Evolutionary conservation across 2,329 filamentous ascomycete genomes (phyloP).

Genomic region (Fusarium chaquense): DNA sequence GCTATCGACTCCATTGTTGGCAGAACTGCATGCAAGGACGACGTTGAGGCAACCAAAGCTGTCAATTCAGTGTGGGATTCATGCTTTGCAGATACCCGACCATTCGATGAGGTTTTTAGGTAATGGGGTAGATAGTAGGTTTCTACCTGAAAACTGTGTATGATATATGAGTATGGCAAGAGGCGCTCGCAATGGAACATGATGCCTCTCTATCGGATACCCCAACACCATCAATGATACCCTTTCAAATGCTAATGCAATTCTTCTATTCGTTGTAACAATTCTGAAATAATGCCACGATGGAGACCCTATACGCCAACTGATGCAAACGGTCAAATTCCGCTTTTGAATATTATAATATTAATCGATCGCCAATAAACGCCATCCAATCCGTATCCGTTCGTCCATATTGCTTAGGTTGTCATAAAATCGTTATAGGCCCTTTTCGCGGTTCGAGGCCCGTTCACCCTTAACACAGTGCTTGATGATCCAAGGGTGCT

Average conservation of each 20-base stretch:
- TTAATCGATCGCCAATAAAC: conserved; percentile 39
- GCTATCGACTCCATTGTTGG: conserved; percentile 84
- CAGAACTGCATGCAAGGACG: conserved; percentile 83
- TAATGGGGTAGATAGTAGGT: conserved; percentile 53
- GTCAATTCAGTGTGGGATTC: conserved; percentile 99
- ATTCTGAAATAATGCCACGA: conserved; percentile 34
- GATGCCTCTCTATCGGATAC: conserved; percentile 32
- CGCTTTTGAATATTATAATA: conserved; percentile 28
- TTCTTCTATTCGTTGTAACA: conserved; percentile 29
- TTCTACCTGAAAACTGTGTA: conserved; percentile 38
- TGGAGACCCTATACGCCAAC: conserved; percentile 48
- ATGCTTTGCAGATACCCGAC: conserved; percentile 92
- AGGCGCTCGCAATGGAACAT: conserved; percentile 26
- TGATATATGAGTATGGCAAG: conserved; percentile 33
- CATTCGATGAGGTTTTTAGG: conserved; percentile 96
- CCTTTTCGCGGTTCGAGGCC: conserved; percentile 63
- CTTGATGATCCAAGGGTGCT: conserved; percentile 96
- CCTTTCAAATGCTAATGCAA: conserved; percentile 33
- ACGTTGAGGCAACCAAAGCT: conserved; percentile 85
- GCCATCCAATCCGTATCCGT: conserved; percentile 34
- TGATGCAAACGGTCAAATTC: conserved; percentile 48
- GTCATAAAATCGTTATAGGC: conserved; percentile 42
- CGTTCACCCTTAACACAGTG: conserved; percentile 80
- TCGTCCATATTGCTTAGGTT: conserved; percentile 23
- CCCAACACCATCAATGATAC: conserved; percentile 47